Evolutionary conservation across 116 monocot species (phyloP).

Genomic region (Phalaenopsis hybrid): DNA sequence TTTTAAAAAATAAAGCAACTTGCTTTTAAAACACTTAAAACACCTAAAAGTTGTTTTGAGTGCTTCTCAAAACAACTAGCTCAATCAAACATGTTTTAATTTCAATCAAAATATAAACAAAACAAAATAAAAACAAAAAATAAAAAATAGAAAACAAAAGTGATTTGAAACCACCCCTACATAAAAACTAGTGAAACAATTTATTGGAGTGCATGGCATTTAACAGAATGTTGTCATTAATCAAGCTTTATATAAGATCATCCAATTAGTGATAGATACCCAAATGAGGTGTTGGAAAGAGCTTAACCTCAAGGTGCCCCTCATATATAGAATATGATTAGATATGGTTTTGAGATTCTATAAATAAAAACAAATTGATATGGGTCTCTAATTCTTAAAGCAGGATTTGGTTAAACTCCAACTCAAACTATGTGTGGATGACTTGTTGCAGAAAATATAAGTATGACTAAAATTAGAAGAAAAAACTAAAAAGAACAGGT

Average conservation of each 20-base stretch:
- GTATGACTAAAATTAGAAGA: neutral
- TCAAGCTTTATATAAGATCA: neutral
- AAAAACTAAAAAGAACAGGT: neutral
- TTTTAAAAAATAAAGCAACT: no score
- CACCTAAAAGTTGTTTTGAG: no score
- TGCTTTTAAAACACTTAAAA: no score
- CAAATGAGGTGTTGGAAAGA: neutral
- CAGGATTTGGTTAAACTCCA: neutral
- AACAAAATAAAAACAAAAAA: no score
- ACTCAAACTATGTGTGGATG: neutral
- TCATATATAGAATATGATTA: neutral
- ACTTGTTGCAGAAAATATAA: neutral
- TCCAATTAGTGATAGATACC: neutral
- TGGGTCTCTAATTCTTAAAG: neutral
- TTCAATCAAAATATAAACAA: no score
- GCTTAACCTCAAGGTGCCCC: neutral
- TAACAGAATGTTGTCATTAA: neutral
- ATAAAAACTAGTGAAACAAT: neutral
- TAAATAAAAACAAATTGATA: neutral
- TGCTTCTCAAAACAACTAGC: no score
- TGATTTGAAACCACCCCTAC: no score
- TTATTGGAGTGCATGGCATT: neutral
- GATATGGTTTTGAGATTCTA: neutral
- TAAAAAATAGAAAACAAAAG: no score
- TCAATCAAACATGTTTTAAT: no score